These are phyloP conservation scores for Retiboletus fuscus DNA, from an alignment of 1,284 basidiomycete species.

Conservation along the genomic window DNA sequence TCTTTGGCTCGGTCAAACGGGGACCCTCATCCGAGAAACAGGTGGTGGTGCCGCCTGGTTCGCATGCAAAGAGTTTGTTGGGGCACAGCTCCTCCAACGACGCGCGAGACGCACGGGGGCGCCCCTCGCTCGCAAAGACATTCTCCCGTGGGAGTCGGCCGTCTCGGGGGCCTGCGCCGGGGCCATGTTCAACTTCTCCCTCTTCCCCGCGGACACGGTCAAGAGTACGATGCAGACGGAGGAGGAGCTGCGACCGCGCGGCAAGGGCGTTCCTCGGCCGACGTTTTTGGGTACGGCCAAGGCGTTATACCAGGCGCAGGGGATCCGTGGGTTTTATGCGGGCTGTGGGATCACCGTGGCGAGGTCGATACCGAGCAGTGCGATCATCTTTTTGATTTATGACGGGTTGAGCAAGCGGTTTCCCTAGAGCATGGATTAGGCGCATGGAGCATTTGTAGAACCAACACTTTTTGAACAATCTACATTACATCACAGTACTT, in stretches of 20 bases:
- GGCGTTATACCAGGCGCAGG: slow-evolving; percentile 83
- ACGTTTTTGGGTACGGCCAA: slow-evolving; percentile 80
- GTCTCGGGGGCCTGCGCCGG: slow-evolving; percentile 89
- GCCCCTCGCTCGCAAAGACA: slow-evolving; percentile 52
- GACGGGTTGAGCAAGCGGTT: slow-evolving; percentile 78
- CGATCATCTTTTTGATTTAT: slow-evolving; percentile 92
- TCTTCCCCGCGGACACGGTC: slow-evolving; percentile 94
- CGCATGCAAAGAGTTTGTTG: slow-evolving; percentile 84
- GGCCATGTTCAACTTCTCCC: slow-evolving; percentile 84
- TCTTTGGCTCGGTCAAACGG: slow-evolving; percentile 96
- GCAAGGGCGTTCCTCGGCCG: slow-evolving; percentile 50
- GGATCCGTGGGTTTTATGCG: slow-evolving; percentile 89
- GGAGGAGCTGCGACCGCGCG: slow-evolving; percentile 80
- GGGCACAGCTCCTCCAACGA: slow-evolving; percentile 67
- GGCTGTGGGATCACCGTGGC: slow-evolving; percentile 95
- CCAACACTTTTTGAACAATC: background rate
- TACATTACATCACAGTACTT: too few species aligned
- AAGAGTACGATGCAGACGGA: slow-evolving; percentile 97
- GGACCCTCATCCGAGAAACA: slow-evolving; percentile 94
- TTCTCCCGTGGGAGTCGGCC: slow-evolving; percentile 86
- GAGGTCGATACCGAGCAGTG: slow-evolving; percentile 89
- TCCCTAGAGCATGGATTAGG: slow-evolving; percentile 45
- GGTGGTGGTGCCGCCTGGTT: slow-evolving; percentile 96
- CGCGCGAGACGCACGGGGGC: slow-evolving; percentile 44
- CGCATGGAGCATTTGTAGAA: slow-evolving; percentile 15